Evolutionary conservation across 1,139 yeast genomes (phyloP).

Genomic region (Casaregolazyma suthepensis): DNA sequence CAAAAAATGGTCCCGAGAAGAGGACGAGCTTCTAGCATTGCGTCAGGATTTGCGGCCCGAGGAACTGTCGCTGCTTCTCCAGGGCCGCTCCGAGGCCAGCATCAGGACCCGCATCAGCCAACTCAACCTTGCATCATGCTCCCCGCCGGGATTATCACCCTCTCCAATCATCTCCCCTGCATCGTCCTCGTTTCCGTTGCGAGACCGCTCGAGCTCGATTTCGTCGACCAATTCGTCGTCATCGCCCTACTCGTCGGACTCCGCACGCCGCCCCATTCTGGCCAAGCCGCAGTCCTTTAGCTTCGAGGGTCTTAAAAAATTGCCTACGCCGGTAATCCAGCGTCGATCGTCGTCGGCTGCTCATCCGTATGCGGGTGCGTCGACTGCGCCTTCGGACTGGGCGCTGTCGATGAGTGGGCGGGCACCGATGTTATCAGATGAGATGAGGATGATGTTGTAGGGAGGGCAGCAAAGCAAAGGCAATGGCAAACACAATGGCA

Average conservation of each 20-base stretch:
- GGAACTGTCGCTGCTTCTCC: slow-evolving; percentile 67
- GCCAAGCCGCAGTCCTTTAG: slow-evolving; percentile 12
- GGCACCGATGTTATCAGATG: background rate
- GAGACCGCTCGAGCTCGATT: slow-evolving; percentile 6
- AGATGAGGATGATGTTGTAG: background rate
- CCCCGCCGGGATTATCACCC: slow-evolving; percentile 6
- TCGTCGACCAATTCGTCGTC: slow-evolving; percentile 4
- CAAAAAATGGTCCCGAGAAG: slow-evolving; percentile 48
- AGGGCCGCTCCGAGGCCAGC: slow-evolving; percentile 68
- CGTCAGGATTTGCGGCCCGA: slow-evolving; percentile 63
- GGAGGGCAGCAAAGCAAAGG: no score
- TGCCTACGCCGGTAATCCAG: slow-evolving; percentile 21
- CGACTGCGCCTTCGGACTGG: slow-evolving; percentile 7
- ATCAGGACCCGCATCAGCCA: slow-evolving; percentile 58
- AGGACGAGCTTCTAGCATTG: slow-evolving; percentile 59
- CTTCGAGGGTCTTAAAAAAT: slow-evolving; percentile 20
- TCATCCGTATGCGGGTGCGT: slow-evolving; percentile 5
- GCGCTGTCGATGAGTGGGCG: background rate
- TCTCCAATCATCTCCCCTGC: slow-evolving; percentile 9
- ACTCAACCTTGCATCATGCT: slow-evolving; percentile 24
- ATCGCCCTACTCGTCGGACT: slow-evolving; percentile 6
- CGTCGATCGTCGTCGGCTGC: slow-evolving; percentile 7
- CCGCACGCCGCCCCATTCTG: slow-evolving; percentile 9
- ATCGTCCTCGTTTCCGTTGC: slow-evolving; percentile 4
- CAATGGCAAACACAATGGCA: background rate